Conservation (phyloP, 2,329 filamentous ascomycete species). For the Proliferodiscus dingleyae region DNA sequence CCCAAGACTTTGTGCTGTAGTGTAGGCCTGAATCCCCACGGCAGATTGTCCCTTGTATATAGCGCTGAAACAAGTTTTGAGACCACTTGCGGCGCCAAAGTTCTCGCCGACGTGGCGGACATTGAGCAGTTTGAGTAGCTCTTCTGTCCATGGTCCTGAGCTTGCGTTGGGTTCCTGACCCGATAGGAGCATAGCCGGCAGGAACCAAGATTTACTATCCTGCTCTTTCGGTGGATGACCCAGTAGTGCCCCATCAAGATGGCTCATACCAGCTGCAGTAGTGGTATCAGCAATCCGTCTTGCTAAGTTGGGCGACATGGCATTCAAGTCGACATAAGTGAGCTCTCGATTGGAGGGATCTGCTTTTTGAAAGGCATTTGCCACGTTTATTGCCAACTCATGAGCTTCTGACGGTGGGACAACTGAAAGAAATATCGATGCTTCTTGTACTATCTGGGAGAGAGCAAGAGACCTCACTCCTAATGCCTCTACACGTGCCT, state of each 20-base stretch:
- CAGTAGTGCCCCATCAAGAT: conserved; percentile 55
- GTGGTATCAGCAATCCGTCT: conserved; percentile 34
- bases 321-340: conserved; percentile 60
- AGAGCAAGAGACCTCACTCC: conserved; percentile 50
- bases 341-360: conserved; percentile 38
- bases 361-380: conserved; percentile 28
- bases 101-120: conserved; percentile 40
- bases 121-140: conserved; percentile 41
- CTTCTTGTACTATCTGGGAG: conserved; percentile 36
- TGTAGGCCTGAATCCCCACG: conserved; percentile 63
- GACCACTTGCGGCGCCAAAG: conserved; percentile 50
- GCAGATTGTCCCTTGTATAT: conserved; percentile 60
- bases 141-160: conserved; percentile 13
- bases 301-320: conserved; percentile 51
- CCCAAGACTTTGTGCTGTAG: conserved; percentile 59
- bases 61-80: conserved; percentile 61
- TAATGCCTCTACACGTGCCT: conserved; percentile 1
- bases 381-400: conserved; percentile 51
- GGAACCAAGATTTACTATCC: conserved; percentile 17
- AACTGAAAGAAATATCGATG: conserved; percentile 58
- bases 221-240: conserved; percentile 41
- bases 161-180: conserved; percentile 36
- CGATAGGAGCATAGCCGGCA: conserved; percentile 39
- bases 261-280: conserved; percentile 31
- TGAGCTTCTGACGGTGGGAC: conserved; percentile 59